A percentile compares a stretch with the other conserved stretches of the same genome.
Conservation (phyloP, 169 alveolate genomes). For the Besnoitia besnoiti region DNA sequence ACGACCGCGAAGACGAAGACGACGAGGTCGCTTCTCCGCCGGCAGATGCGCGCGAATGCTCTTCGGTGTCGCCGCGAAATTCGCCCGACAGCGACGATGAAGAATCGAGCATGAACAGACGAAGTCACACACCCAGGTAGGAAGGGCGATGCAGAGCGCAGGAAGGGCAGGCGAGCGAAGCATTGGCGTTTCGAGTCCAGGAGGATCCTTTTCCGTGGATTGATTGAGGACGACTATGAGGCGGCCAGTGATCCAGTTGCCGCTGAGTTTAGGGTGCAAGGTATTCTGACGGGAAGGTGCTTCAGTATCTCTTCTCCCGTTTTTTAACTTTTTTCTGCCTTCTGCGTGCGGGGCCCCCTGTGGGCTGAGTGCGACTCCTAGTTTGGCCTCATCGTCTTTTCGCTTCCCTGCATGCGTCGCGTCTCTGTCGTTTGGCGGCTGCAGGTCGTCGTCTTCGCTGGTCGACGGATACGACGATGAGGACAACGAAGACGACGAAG, state of each 20-base stretch:
- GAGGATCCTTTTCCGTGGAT: too few species aligned
- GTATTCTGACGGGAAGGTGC: too few species aligned
- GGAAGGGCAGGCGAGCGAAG: neutral
- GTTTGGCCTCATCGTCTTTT: neutral
- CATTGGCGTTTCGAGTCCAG: neutral
- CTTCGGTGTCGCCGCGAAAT: neutral
- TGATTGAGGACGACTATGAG: too few species aligned
- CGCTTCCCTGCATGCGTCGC: neutral
- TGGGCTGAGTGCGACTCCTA: neutral
- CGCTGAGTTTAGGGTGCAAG: too few species aligned
- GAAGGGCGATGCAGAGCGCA: neutral
- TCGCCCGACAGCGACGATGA: neutral
- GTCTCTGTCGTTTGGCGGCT: neutral
- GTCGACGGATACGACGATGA: neutral
- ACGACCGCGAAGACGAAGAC: constrained; percentile 12
- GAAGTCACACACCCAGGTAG: neutral
- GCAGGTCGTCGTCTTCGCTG: neutral
- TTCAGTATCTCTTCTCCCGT: too few species aligned
- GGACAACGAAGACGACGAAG: neutral
- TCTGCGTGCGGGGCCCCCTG: neutral
- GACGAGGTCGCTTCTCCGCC: neutral
- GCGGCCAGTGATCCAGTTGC: too few species aligned
- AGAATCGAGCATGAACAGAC: neutral
- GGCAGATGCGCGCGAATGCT: neutral
- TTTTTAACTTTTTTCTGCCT: neutral